A percentile compares a stretch with the other conserved stretches of the same genome.
Evolutionary conservation across 2,329 filamentous ascomycete species (phyloP).

Genomic region (Nothopassalora personata): DNA sequence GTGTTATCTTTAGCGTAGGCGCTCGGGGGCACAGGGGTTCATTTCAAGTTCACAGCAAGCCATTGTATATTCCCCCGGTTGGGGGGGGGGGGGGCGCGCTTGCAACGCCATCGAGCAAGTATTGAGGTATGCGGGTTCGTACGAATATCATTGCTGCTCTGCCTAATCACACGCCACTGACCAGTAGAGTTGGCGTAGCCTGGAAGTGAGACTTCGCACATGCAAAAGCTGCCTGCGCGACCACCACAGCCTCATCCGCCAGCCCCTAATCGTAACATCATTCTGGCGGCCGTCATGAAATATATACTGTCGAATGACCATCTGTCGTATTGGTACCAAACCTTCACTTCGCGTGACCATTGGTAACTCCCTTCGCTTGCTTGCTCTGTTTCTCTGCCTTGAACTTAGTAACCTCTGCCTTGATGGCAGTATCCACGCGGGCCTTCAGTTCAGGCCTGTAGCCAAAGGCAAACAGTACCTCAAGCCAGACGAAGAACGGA

Average conservation of each 20-base stretch:
- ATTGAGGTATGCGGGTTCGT: too few relatives aligned
- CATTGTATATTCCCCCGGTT: background rate
- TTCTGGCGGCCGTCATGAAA: background rate
- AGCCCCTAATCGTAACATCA: background rate
- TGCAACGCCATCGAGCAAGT: too few relatives aligned
- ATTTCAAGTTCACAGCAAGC: background rate
- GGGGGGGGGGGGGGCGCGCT: too few relatives aligned
- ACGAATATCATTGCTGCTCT: too few relatives aligned
- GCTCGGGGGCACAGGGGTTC: background rate
- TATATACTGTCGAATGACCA: background rate
- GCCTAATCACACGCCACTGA: too few relatives aligned
- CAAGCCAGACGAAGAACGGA: constrained; percentile 95
- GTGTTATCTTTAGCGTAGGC: constrained; percentile 3
- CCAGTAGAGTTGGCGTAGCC: too few relatives aligned
- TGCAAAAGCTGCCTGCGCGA: too few relatives aligned
- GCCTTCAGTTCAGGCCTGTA: constrained; percentile 84
- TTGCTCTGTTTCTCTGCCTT: constrained; percentile 52
- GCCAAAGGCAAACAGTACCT: constrained; percentile 82
- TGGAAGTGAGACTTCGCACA: too few relatives aligned
- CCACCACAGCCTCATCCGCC: too few relatives aligned
- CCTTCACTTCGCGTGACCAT: constrained; percentile 21
- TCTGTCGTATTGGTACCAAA: background rate
- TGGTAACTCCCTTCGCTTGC: constrained; percentile 22
- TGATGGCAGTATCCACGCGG: constrained; percentile 70
- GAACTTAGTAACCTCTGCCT: constrained; percentile 72